Conservation (phyloP, 305 asterid species). For the Fraxinus latifolia region DNA sequence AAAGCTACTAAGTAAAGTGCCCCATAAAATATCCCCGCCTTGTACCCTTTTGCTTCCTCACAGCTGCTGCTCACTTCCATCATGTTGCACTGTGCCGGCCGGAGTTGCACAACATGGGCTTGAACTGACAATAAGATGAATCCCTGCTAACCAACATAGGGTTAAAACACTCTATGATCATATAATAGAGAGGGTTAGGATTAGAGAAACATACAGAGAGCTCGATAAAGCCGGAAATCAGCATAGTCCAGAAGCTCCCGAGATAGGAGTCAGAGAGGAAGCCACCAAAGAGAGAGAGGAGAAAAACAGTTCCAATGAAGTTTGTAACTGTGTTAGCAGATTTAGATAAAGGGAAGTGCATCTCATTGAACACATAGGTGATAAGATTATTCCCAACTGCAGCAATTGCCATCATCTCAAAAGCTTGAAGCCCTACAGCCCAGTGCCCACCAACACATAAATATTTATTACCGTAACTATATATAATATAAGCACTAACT, state of each 20-base stretch:
- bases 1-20: slow-evolving; percentile 63
- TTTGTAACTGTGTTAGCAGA: slow-evolving; percentile 79
- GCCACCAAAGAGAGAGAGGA: slow-evolving; percentile 68
- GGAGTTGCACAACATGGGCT: slow-evolving; percentile 51
- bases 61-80: slow-evolving; percentile 19
- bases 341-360: slow-evolving; percentile 64
- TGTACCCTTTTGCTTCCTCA: slow-evolving; percentile 49
- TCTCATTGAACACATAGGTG: slow-evolving; percentile 61
- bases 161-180: not conserved
- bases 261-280: slow-evolving; percentile 75
- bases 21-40: slow-evolving; percentile 52
- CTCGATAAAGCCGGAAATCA: slow-evolving; percentile 63
- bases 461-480: not conserved
- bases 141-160: slow-evolving; percentile 36
- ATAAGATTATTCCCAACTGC: slow-evolving; percentile 79
- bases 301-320: slow-evolving; percentile 65
- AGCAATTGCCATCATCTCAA: slow-evolving; percentile 79
- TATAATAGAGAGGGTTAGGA: not conserved
- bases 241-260: slow-evolving; percentile 74
- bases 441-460: not conserved
- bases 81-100: slow-evolving; percentile 48
- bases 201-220: slow-evolving; percentile 40
- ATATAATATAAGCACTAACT: not conserved
- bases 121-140: slow-evolving; percentile 55
- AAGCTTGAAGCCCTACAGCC: slow-evolving; percentile 61